Conservation (phyloP, 2,329 filamentous ascomycete genomes). For the Aspergillus puulaauensis region DNA sequence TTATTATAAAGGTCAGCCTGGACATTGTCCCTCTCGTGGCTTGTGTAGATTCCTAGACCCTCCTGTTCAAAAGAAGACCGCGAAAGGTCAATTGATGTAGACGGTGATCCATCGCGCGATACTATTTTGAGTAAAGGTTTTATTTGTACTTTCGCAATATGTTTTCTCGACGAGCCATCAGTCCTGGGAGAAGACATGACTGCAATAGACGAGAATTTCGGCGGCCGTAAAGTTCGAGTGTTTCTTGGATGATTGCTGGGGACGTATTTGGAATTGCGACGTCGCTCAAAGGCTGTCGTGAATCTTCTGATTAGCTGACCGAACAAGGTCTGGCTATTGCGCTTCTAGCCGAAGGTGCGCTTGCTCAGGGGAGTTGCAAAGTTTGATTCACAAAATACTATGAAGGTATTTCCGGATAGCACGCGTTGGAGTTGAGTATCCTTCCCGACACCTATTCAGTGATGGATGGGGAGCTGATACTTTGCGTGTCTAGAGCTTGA, state of each 20-base stretch:
- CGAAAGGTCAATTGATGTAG: slow-evolving; percentile 54
- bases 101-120: slow-evolving; percentile 48
- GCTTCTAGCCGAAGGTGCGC: not conserved
- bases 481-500: not conserved
- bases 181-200: slow-evolving; percentile 20
- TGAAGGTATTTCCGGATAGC: not conserved
- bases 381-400: not conserved
- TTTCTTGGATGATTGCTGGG: too few species aligned
- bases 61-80: slow-evolving; percentile 57
- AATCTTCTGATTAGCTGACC: not conserved
- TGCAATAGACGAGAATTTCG: slow-evolving; percentile 15
- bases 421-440: not conserved
- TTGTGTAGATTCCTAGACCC: slow-evolving; percentile 54
- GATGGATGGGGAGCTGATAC: not conserved
- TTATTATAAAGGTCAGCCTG: slow-evolving; percentile 41
- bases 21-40: slow-evolving; percentile 28
- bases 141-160: slow-evolving; percentile 42
- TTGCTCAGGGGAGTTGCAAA: not conserved
- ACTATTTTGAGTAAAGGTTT: slow-evolving; percentile 58
- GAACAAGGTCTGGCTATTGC: not conserved
- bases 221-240: not conserved
- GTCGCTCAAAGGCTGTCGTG: not conserved
- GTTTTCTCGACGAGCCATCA: slow-evolving; percentile 19
- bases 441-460: not conserved
- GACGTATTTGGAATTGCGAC: not conserved